Percentiles rank a stretch among this genome's conserved stretches.
phyloP scores from a whole-genome alignment of 352 stramenopile genomes.

The Globisporangium cystogenes region DNA sequence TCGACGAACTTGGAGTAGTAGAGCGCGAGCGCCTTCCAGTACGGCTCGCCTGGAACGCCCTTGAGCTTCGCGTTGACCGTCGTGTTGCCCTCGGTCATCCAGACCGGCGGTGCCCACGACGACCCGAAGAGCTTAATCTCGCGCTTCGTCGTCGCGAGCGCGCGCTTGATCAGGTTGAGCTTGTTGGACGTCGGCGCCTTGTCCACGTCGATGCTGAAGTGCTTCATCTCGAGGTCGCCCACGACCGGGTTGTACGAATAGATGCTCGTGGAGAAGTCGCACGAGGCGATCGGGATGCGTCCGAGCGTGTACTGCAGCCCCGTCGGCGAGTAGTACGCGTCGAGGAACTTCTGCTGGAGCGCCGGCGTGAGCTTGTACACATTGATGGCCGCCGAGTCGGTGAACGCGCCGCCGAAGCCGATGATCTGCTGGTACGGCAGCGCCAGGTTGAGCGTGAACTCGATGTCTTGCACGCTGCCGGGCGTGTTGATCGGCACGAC shows the following conservation, averaged over 20 bases:
- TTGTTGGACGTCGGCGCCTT: constrained; percentile 53
- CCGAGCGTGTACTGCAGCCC: constrained; percentile 83
- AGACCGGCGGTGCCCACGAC: constrained; percentile 78
- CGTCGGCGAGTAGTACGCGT: constrained; percentile 75
- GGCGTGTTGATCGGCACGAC: constrained; percentile 36
- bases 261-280: constrained; percentile 80
- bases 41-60: constrained; percentile 42
- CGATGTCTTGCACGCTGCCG: constrained; percentile 21
- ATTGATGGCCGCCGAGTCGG: constrained; percentile 79
- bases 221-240: constrained; percentile 67
- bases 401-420: constrained; percentile 89
- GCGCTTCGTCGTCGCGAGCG: constrained; percentile 27
- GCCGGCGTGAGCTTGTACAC: constrained; percentile 49
- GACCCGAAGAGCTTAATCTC: constrained; percentile 67
- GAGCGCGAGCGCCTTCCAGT: constrained; percentile 76
- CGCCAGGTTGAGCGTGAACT: constrained; percentile 17
- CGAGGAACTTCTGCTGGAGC: constrained; percentile 61
- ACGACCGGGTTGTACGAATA: constrained; percentile 87
- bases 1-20: constrained; percentile 87
- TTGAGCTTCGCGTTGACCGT: constrained; percentile 55
- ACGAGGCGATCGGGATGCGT: constrained; percentile 79
- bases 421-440: constrained; percentile 74
- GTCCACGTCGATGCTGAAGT: constrained; percentile 87
- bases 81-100: constrained; percentile 80
- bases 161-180: constrained; percentile 62